Conservation (phyloP, 1,284 basidiomycete species). For the Pseudozyma hubeiensis region DNA sequence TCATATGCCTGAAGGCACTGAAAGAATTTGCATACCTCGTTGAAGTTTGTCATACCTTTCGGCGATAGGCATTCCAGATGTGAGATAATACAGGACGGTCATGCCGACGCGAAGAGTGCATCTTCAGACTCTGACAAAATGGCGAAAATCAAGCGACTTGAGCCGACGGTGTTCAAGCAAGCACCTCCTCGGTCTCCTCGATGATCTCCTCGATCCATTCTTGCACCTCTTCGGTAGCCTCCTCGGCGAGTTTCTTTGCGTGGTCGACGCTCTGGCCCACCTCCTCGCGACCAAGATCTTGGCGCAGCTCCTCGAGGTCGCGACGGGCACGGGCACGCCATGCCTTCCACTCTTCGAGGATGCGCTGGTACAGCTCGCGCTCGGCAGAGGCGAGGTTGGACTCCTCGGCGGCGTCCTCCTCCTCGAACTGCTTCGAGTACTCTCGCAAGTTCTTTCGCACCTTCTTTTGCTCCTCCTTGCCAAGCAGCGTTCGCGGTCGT, state of each 20-base stretch:
- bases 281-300: conserved; percentile 48
- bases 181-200: conserved; percentile 67
- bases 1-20: no score
- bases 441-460: conserved; percentile 92
- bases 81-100: conserved; percentile 2
- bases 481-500: conserved; percentile 85
- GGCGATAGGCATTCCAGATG: no score
- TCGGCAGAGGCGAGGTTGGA: conserved; percentile 93
- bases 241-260: conserved; percentile 59
- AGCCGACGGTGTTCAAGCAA: conserved; percentile 19
- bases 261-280: conserved; percentile 48
- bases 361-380: conserved; percentile 86
- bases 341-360: conserved; percentile 98
- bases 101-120: background rate
- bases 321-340: conserved; percentile 74
- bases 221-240: conserved; percentile 66
- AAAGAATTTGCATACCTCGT: no score
- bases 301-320: conserved; percentile 53
- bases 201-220: conserved; percentile 69
- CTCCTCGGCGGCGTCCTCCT: conserved; percentile 95
- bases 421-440: conserved; percentile 91
- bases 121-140: background rate
- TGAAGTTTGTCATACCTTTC: no score
- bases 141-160: background rate
- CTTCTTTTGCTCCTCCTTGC: conserved; percentile 87